These are phyloP conservation scores for Rhododendron ferrugineum DNA, from an alignment of 148 eudicot species.

Conservation along the genomic window DNA sequence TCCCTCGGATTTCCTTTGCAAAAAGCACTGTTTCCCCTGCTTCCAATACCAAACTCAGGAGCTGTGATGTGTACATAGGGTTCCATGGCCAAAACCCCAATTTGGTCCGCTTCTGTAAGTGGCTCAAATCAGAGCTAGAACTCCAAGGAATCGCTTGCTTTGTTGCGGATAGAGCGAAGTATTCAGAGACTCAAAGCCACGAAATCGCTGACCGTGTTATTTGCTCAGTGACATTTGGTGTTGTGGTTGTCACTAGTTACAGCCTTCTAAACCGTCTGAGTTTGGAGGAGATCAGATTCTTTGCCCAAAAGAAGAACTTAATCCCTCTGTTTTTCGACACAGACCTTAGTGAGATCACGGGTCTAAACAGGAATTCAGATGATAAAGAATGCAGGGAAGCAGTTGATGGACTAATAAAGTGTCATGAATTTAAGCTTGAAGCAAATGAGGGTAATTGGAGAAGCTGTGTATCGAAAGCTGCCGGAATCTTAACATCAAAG, in stretches of 20 bases:
- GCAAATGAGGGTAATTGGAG: constrained; percentile 68
- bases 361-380: constrained; percentile 25
- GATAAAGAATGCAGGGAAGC: constrained; percentile 65
- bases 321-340: constrained; percentile 74
- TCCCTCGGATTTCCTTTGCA: constrained; percentile 63
- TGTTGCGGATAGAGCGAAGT: constrained; percentile 72
- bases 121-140: constrained; percentile 90
- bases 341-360: constrained; percentile 30
- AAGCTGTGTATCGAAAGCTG: constrained; percentile 52
- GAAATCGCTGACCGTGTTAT: constrained; percentile 91
- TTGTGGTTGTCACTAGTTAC: constrained; percentile 51
- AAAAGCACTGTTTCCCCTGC: constrained; percentile 58
- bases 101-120: constrained; percentile 63
- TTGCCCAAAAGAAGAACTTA: constrained; percentile 77
- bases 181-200: constrained; percentile 77
- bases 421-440: constrained; percentile 56
- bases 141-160: constrained; percentile 83
- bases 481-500: constrained; percentile 49
- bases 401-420: constrained; percentile 54
- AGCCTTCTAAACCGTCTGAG: constrained; percentile 53
- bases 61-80: constrained; percentile 86
- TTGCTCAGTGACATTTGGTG: constrained; percentile 71
- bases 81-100: constrained; percentile 65
- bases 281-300: constrained; percentile 73
- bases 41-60: constrained; percentile 65